Base-by-base conservation (phyloP, 331 rosid genomes). In the Erythrophleum ivorense region DNA sequence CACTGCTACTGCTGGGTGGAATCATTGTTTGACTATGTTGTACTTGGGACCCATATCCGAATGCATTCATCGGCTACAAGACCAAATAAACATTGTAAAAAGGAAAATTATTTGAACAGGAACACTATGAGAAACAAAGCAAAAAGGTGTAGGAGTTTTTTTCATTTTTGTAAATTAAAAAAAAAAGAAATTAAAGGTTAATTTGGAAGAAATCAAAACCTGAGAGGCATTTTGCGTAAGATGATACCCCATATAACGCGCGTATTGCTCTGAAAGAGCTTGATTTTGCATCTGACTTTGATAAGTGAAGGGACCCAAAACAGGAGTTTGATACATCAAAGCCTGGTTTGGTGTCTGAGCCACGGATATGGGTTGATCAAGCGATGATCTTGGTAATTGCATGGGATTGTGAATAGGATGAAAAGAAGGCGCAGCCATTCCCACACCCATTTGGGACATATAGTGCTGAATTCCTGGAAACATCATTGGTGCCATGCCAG, bases 401-500 rank as follows among this genome's bases (percentile, higher is more conserved):
- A 89, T 81, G 0, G 84, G 76, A 81, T 87, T 89, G 67, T 79
- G 98, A 45, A 89, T 63, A 6, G 85, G 64, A 75, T 94, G 92
- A 85, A 94, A 60, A 64, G 85, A 79, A 59, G 94, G 87, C 4
- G 95, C 63, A 54, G 88, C 90, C 92, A 91, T 90, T 50, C 91
- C 94, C 92, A 94, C 83, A 12, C 89, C 85, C 93, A 90, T 87
- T 68, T 85, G 90, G 71, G 97, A 73, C 88, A 92, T 81, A 49
- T 86, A 94, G 70, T 92, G 91, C 82, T 90, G 98, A 49, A 87
- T 71, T 65, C 94, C 92, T 0, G 97, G 94, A 88, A 89, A 89
- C 98, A 94, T 86, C 92, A 94, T 78, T 31, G 92, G 97, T 60
- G 90, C 64, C 92, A 91, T 88, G 75, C 98, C 96, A 80, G 89